Conservation (phyloP, 179 eudicot genomes). For the Amaranthus tricolor region DNA sequence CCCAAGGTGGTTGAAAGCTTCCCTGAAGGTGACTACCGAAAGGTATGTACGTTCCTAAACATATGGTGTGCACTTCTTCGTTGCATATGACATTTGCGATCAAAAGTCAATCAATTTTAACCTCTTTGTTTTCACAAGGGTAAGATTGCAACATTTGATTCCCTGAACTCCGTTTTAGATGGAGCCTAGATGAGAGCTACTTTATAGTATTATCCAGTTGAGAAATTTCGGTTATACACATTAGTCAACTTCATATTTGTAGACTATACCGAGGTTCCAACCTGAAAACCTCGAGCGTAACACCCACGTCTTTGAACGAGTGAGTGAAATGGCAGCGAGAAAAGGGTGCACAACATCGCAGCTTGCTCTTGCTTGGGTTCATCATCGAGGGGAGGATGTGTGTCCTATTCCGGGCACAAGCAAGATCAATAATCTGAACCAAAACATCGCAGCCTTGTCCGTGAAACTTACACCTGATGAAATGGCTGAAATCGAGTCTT, state of each 20-base stretch:
- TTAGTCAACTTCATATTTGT: too few relatives aligned
- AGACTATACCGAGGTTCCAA: constrained; percentile 43
- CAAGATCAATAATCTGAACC: constrained; percentile 44
- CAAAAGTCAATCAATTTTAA: too few relatives aligned
- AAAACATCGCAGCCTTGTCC: constrained; percentile 46
- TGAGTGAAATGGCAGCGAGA: constrained; percentile 43
- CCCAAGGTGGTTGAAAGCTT: constrained; percentile 28
- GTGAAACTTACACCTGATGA: constrained; percentile 41
- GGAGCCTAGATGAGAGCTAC: too few relatives aligned
- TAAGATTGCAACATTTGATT: too few relatives aligned
- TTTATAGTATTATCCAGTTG: too few relatives aligned
- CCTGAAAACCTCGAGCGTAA: constrained; percentile 52
- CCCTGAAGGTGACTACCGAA: constrained; percentile 19
- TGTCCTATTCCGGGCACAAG: constrained; percentile 58
- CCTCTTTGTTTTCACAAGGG: too few relatives aligned
- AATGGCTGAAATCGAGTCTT: constrained; percentile 40
- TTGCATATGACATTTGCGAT: too few relatives aligned
- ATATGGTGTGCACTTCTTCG: not conserved
- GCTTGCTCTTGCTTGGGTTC: constrained; percentile 58
- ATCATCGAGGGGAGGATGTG: constrained; percentile 54
- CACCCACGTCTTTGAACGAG: constrained; percentile 42
- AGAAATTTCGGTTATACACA: too few relatives aligned
- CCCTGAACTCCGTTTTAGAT: too few relatives aligned
- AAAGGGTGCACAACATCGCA: constrained; percentile 61
- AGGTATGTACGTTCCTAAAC: constrained; percentile 20